Evolutionary conservation across 2,329 filamentous ascomycete species (phyloP), one percentile per base, ranked within the genome.

Genomic region (Plenodomus lindquistii): DNA sequence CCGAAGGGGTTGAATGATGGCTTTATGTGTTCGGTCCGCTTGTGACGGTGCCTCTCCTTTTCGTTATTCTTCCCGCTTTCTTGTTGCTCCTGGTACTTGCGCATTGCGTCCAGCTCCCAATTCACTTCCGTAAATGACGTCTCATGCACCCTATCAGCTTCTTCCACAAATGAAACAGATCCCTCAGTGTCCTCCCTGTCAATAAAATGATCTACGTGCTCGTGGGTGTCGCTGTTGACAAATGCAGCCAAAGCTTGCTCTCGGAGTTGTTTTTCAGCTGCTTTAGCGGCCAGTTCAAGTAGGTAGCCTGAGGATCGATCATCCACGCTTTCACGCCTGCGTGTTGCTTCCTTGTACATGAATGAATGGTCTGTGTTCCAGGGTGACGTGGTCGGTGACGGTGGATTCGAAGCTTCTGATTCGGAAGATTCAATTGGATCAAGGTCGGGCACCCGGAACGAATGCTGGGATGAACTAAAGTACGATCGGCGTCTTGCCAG

Each of bases 31-130:
- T 48, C 61, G 52, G 45, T 62, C 47, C 41, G 62, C 49, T 67
- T 69, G 8, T 61, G 13, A 15, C 18, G 68, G 53, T 73, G 56
- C 58, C 75, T 73, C 48, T 74, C 69, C 60, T 75, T 72, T 41
- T 51, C 50, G 35, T 58, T 62, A 41, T 53, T 45, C 44, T 58
- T 55, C 37, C 66, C 55, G 22, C 55, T 55, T 27, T 65, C 60
- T 58, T 79, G 74, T 60, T 85, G 78, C 59, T 89, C 84, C 42
- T 85, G 87, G 71, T 93, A 87, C 60, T 86, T 82, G 59, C 89
- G 87, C 87, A 94, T 89, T 60, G 91, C 86, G 62, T 86, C 82
- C 64, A 94, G 80, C 66, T 91, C 90, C 85, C 88, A 93, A 48
- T 82, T 76, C 3, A 83, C 80, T 59, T 85, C 79, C 41, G 83